Evolutionary conservation across 2,329 filamentous ascomycete species (phyloP).

Genomic region (Chaetomium sp.): DNA sequence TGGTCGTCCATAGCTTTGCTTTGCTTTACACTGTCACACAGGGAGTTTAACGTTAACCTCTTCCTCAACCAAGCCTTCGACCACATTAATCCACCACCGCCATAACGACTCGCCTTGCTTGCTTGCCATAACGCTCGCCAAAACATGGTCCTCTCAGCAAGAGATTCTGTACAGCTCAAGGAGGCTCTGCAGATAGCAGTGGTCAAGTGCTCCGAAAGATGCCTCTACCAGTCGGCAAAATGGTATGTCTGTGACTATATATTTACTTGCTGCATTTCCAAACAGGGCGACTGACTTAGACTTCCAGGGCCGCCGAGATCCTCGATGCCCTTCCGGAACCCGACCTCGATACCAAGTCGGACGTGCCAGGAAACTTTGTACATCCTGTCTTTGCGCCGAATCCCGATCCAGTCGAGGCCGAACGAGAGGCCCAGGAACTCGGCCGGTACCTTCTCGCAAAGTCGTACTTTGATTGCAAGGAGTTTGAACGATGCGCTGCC

Average conservation of each 20-base stretch:
- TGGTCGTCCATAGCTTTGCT: too few relatives aligned
- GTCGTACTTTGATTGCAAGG: conserved; percentile 90
- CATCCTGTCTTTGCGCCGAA: conserved; percentile 57
- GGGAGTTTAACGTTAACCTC: too few relatives aligned
- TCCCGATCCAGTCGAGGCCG: conserved; percentile 70
- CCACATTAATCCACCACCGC: not conserved
- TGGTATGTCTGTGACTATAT: conserved; percentile 61
- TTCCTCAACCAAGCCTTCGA: not conserved
- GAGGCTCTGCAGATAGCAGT: conserved; percentile 80
- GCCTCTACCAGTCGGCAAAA: conserved; percentile 94
- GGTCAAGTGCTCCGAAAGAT: conserved; percentile 88
- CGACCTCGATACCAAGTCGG: conserved; percentile 53
- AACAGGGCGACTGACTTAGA: conserved; percentile 23
- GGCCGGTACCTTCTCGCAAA: conserved; percentile 88
- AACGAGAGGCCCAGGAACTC: conserved; percentile 76
- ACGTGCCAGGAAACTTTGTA: conserved; percentile 43
- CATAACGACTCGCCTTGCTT: not conserved
- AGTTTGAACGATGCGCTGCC: conserved; percentile 90
- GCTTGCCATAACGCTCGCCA: not conserved
- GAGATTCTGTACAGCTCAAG: conserved; percentile 66
- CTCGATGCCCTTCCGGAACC: conserved; percentile 76
- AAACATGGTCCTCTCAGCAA: conserved; percentile 56
- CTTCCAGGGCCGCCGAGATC: conserved; percentile 83
- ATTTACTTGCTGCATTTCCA: not conserved
- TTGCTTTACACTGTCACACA: not conserved